A percentile compares a stretch with the other conserved stretches of the same genome.
Evolutionary conservation across 805 yeast genomes (phyloP).

Genomic region (Saccharomycopsis lassenensis): DNA sequence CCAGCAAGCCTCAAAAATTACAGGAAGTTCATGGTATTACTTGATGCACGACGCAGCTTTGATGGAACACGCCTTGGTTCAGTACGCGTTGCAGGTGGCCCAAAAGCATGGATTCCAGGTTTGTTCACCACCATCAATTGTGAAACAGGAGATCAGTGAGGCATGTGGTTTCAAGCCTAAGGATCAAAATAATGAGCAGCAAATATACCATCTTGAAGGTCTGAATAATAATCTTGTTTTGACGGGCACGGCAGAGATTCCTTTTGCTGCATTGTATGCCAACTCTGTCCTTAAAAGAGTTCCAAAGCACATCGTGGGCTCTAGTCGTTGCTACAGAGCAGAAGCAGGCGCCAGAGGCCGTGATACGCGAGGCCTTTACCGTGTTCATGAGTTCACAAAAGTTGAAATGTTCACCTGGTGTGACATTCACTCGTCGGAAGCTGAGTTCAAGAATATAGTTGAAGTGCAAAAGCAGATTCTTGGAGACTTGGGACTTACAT

Average conservation of each 20-base stretch:
- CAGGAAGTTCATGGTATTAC: slow-evolving; percentile 83
- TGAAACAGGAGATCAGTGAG: slow-evolving; percentile 58
- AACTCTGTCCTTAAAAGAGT: slow-evolving; percentile 37
- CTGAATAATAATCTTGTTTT: slow-evolving; percentile 40
- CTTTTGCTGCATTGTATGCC: slow-evolving; percentile 75
- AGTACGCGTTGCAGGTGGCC: slow-evolving; percentile 63
- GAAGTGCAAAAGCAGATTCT: slow-evolving; percentile 57
- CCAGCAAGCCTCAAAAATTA: slow-evolving; percentile 54
- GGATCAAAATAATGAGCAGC: slow-evolving; percentile 77
- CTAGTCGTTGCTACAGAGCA: slow-evolving; percentile 81
- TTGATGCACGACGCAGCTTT: slow-evolving; percentile 75
- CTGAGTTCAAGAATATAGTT: slow-evolving; percentile 49
- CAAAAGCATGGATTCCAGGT: slow-evolving; percentile 54
- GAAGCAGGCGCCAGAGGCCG: slow-evolving; percentile 96
- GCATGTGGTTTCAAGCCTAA: slow-evolving; percentile 96
- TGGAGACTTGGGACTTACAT: slow-evolving; percentile 57
- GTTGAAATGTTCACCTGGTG: slow-evolving; percentile 85
- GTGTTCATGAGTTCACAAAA: slow-evolving; percentile 95
- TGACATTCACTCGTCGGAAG: slow-evolving; percentile 31
- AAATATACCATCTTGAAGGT: slow-evolving; percentile 58
- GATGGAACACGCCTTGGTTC: slow-evolving; percentile 81
- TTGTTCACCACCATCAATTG: slow-evolving; percentile 79
- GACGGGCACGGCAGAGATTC: slow-evolving; percentile 93
- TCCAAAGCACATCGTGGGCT: slow-evolving; percentile 47
- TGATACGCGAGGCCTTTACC: slow-evolving; percentile 82